These are phyloP conservation scores for Lachancea sp. DNA, from an alignment of 805 yeast genomes.

Conservation along the genomic window DNA sequence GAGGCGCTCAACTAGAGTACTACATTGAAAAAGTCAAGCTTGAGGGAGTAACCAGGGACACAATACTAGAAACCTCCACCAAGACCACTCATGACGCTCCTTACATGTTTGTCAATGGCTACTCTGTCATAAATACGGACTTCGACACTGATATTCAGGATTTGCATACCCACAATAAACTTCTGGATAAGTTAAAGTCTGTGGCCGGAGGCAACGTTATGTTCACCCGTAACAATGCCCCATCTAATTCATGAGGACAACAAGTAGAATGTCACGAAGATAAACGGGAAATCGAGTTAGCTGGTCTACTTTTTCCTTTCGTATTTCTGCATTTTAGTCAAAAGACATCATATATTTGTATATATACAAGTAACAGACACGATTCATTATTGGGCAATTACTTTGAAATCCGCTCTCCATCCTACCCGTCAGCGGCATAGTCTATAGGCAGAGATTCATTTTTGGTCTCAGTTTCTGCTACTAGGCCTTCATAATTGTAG, in stretches of 20 bases:
- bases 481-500: slow-evolving; percentile 20
- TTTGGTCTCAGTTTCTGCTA: not conserved
- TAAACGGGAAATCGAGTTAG: not conserved
- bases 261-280: too few relatives aligned
- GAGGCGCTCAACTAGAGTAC: slow-evolving; percentile 66
- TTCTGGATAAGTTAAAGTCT: slow-evolving; percentile 17
- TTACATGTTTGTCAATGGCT: slow-evolving; percentile 24
- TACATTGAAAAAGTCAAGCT: slow-evolving; percentile 36
- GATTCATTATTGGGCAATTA: too few relatives aligned
- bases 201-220: slow-evolving; percentile 20
- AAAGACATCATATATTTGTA: not conserved
- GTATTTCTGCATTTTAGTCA: not conserved
- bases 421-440: slow-evolving; percentile 5
- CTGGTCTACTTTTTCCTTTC: not conserved
- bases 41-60: not conserved
- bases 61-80: slow-evolving; percentile 4
- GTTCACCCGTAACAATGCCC: slow-evolving; percentile 18
- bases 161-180: slow-evolving; percentile 14
- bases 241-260: slow-evolving; percentile 22
- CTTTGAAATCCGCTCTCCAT: not conserved
- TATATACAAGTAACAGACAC: not conserved
- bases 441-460: not conserved
- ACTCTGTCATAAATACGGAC: slow-evolving; percentile 17
- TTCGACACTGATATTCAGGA: slow-evolving; percentile 15
- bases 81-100: slow-evolving; percentile 15